These are phyloP conservation scores for Rhynchospora tenuis DNA, from an alignment of 176 grass and related monocot species.

Conservation along the genomic window DNA sequence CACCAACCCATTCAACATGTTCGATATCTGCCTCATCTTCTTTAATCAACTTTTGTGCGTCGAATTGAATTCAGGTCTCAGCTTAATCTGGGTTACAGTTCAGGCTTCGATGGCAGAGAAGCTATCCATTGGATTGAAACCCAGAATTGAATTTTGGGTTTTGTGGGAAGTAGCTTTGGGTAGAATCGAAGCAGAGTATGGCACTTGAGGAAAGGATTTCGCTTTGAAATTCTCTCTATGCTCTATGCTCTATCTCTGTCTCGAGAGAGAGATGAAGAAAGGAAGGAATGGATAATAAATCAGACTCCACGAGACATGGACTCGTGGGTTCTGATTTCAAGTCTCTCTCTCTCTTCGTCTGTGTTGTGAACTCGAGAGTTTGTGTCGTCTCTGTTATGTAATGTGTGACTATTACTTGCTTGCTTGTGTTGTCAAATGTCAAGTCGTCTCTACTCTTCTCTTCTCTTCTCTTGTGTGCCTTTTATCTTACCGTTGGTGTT, in stretches of 20 bases:
- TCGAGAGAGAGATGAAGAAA: not conserved
- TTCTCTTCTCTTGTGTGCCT: no score
- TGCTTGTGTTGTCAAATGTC: not conserved
- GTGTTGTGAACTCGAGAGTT: not conserved
- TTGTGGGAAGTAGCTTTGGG: not conserved
- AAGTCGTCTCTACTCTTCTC: not conserved
- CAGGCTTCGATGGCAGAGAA: not conserved
- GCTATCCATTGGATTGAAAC: not conserved
- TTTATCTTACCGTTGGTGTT: not conserved
- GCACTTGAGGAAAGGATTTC: not conserved
- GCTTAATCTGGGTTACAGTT: not conserved
- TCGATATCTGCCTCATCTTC: slow-evolving; percentile 79
- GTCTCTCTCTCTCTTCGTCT: not conserved
- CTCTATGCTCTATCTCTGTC: not conserved
- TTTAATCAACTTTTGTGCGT: not conserved
- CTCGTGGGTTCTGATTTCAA: not conserved
- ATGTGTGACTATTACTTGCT: not conserved
- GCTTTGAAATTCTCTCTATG: not conserved
- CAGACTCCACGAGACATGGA: not conserved
- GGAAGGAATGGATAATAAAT: not conserved
- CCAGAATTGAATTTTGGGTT: not conserved
- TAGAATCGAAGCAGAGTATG: not conserved
- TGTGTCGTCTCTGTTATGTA: slow-evolving; percentile 7
- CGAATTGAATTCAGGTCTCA: not conserved
- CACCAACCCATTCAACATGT: slow-evolving; percentile 66